Conservation (phyloP, 345 rosid species). For the Hibiscus mutabilis region DNA sequence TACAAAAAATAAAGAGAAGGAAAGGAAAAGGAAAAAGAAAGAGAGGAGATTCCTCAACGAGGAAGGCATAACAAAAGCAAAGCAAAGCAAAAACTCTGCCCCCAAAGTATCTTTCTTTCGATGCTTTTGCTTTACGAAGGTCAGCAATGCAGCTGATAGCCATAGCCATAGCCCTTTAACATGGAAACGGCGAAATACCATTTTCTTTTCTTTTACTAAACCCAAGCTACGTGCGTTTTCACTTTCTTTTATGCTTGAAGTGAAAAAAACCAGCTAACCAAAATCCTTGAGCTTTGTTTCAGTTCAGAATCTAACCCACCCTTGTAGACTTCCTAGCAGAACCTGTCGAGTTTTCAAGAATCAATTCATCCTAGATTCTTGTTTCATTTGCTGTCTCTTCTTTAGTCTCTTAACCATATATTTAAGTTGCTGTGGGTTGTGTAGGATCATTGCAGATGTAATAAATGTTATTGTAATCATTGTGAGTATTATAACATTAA, state of each 20-base stretch:
- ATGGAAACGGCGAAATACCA: slow-evolving; percentile 5
- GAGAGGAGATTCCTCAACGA: slow-evolving; percentile 12
- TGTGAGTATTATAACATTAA: no score
- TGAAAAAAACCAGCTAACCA: neutral
- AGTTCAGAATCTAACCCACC: slow-evolving; percentile 17
- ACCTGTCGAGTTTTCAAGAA: neutral
- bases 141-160: slow-evolving; percentile 25
- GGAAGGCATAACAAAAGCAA: slow-evolving; percentile 18
- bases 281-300: neutral
- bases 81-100: neutral
- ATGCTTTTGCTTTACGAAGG: slow-evolving; percentile 40
- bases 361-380: neutral
- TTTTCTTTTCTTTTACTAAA: slow-evolving; percentile 18
- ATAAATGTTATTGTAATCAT: no score
- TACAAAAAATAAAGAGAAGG: neutral
- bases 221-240: slow-evolving; percentile 29
- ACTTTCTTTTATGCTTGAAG: slow-evolving; percentile 36
- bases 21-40: neutral
- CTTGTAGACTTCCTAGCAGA: neutral
- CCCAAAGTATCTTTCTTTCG: neutral
- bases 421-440: no score
- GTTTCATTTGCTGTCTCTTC: slow-evolving; percentile 3
- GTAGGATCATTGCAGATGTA: no score
- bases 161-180: slow-evolving; percentile 24
- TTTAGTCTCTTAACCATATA: neutral